Conservation (phyloP, 1,284 basidiomycete species). For the Cutaneotrichosporon dermatis region DNA sequence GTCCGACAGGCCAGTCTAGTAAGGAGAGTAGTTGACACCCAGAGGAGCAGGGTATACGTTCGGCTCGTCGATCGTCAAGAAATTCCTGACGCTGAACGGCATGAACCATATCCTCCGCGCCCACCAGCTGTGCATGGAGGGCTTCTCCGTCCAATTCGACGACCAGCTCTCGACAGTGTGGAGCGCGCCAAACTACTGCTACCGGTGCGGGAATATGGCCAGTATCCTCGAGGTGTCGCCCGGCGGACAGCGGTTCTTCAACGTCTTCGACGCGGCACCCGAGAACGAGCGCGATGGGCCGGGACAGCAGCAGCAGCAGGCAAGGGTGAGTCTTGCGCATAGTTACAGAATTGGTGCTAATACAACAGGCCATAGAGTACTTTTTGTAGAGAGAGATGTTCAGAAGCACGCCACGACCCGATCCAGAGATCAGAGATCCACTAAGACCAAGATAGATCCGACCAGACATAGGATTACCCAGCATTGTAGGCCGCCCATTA, state of each 20-base stretch:
- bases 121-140: conserved; percentile 99
- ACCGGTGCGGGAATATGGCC: conserved; percentile 86
- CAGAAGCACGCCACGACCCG: background rate
- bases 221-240: conserved; percentile 95
- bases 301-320: conserved; percentile 40
- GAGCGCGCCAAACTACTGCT: conserved; percentile 97
- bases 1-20: conserved; percentile 19
- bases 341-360: conserved; percentile 14
- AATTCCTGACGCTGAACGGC: conserved; percentile 87
- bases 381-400: conserved; percentile 30
- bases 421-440: background rate
- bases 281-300: conserved; percentile 68
- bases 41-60: conserved; percentile 99
- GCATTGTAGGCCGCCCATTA: conserved; percentile 13
- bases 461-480: conserved; percentile 9
- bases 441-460: background rate
- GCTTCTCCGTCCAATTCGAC: conserved; percentile 90
- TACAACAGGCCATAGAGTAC: conserved; percentile 42
- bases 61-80: conserved; percentile 96
- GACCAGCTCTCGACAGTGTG: conserved; percentile 95
- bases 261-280: conserved; percentile 94
- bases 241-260: conserved; percentile 84
- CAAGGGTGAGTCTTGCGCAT: conserved; percentile 24
- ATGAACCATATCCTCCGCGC: conserved; percentile 98
- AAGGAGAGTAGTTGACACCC: conserved; percentile 19